These are phyloP conservation scores for Ambrosia trifida DNA, from an alignment of 129 eudicot species.

Conservation along the genomic window DNA sequence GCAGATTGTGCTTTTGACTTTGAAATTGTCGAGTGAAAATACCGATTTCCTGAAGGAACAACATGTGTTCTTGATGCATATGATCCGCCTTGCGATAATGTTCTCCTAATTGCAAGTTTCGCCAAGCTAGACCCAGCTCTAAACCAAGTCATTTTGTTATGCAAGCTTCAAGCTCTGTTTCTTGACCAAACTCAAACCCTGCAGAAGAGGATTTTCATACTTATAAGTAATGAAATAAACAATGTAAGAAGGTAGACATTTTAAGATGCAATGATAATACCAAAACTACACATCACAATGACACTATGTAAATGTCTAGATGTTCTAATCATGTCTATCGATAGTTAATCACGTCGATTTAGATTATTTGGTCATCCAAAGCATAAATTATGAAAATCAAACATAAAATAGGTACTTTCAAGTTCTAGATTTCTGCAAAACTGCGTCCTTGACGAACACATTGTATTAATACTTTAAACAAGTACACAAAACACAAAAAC, in stretches of 20 bases:
- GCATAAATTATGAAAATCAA: neutral
- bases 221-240: neutral
- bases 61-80: slow-evolving; percentile 42
- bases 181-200: slow-evolving; percentile 11
- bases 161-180: neutral
- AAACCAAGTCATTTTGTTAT: slow-evolving; percentile 68
- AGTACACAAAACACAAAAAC: neutral
- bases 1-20: slow-evolving; percentile 67
- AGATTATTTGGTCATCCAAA: neutral
- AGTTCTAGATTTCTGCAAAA: neutral
- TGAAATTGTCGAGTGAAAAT: slow-evolving; percentile 56
- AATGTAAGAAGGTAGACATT: neutral
- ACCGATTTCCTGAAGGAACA: slow-evolving; percentile 38
- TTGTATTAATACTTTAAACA: neutral
- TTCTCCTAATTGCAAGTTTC: slow-evolving; percentile 60
- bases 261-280: neutral
- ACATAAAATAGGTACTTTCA: neutral
- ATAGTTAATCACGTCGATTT: neutral
- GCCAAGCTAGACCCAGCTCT: slow-evolving; percentile 84
- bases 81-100: slow-evolving; percentile 54
- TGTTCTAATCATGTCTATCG: neutral
- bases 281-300: neutral
- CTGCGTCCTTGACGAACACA: neutral
- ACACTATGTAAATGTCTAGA: neutral
- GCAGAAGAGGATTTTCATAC: neutral